Percentiles rank a stretch among this genome's conserved stretches.
Evolutionary conservation across 768 basidiomycete species (phyloP).

Genomic region (Agrocybe chaxingu): DNA sequence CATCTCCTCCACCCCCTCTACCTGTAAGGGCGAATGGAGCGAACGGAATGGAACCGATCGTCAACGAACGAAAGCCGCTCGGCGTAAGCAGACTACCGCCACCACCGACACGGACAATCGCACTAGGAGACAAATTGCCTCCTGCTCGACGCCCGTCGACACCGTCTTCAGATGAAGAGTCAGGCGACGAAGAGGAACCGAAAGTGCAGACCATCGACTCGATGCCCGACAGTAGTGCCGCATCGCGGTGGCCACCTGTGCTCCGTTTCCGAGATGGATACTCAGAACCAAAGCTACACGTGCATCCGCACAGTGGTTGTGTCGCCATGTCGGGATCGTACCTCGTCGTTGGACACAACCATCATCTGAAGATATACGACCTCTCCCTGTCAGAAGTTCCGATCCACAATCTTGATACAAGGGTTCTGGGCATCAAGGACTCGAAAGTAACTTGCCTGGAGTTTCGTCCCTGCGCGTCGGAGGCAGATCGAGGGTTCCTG

Average conservation of each 20-base stretch:
- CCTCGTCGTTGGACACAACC: conserved; percentile 54
- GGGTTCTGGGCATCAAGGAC: conserved; percentile 62
- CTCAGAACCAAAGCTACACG: conserved; percentile 49
- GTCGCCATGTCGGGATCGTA: conserved; percentile 55
- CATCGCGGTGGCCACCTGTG: conserved; percentile 54
- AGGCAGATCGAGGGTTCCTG: conserved; percentile 53
- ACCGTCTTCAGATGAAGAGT: conserved; percentile 51
- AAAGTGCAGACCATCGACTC: conserved; percentile 41
- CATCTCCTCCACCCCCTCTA: conserved; percentile 20
- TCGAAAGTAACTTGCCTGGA: conserved; percentile 73
- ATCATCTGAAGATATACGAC: conserved; percentile 65
- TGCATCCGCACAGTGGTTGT: conserved; percentile 55
- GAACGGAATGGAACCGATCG: conserved; percentile 19
- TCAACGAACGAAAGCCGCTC: conserved; percentile 36
- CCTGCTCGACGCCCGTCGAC: conserved; percentile 47
- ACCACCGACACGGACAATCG: conserved; percentile 74
- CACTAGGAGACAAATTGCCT: conserved; percentile 65
- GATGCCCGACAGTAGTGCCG: conserved; percentile 66
- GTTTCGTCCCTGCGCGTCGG: conserved; percentile 52
- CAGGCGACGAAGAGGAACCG: conserved; percentile 58
- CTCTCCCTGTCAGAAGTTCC: conserved; percentile 45
- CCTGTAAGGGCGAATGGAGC: conserved; percentile 18
- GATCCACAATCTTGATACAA: conserved; percentile 53
- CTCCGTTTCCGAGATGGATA: conserved; percentile 37
- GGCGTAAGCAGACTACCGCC: conserved; percentile 52